These are phyloP conservation scores for Chlorella sp. DNA, from an alignment of 139 green algal species.

Conservation along the genomic window DNA sequence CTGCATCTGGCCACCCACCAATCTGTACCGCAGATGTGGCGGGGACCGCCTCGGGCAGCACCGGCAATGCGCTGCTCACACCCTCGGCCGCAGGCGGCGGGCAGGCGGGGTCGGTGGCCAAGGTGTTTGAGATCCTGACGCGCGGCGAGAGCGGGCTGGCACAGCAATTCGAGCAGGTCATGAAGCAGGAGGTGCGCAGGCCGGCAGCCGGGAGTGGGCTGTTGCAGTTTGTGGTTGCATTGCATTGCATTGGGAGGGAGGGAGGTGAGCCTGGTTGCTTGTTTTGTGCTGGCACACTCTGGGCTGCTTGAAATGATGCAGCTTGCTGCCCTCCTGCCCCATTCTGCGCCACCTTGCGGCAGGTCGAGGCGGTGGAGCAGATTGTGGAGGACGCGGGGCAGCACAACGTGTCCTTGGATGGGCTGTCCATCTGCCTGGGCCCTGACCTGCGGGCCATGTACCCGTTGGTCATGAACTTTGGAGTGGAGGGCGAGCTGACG, in stretches of 20 bases:
- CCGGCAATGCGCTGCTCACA: slow-evolving; percentile 6
- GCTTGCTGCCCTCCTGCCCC: not conserved
- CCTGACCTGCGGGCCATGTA: slow-evolving; percentile 92
- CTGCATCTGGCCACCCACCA: not conserved
- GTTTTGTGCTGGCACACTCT: too few species aligned
- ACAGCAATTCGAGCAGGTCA: slow-evolving; percentile 37
- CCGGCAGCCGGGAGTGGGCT: not conserved
- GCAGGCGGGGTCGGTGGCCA: slow-evolving; percentile 58
- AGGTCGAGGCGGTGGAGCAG: slow-evolving; percentile 45
- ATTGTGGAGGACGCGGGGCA: slow-evolving; percentile 44
- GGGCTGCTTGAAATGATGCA: too few species aligned
- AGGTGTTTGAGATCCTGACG: slow-evolving; percentile 73
- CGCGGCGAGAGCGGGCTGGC: slow-evolving; percentile 36
- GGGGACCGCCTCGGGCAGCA: not conserved
- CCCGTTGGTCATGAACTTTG: slow-evolving; percentile 94
- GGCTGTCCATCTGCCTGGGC: slow-evolving; percentile 77
- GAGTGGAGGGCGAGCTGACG: slow-evolving; percentile 72
- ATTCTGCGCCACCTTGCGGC: not conserved
- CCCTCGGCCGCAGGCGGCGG: not conserved
- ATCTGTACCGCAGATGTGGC: not conserved
- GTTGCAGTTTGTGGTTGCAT: not conserved
- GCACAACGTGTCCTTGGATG: slow-evolving; percentile 48
- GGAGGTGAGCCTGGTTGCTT: too few species aligned
- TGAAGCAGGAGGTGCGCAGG: slow-evolving; percentile 43
- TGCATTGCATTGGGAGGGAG: too few species aligned